Evolutionary conservation across 2,329 filamentous ascomycete genomes (phyloP).

Genomic region (Aureobasidium vineae): DNA sequence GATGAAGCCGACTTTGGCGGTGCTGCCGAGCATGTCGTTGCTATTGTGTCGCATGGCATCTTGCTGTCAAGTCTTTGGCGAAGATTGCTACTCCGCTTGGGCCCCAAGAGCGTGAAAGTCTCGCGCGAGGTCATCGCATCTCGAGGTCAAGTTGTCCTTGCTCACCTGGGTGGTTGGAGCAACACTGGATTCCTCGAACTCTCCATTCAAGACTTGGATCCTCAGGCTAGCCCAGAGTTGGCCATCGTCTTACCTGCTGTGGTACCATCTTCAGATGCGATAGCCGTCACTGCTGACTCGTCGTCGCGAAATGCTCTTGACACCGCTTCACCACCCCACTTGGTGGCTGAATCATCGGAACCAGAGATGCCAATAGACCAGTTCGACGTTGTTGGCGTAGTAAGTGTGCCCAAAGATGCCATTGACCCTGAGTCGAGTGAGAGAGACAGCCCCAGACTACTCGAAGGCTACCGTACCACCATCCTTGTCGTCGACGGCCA

Average conservation of each 20-base stretch:
- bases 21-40: constrained; percentile 49
- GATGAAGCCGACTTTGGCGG: constrained; percentile 30
- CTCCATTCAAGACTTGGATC: not conserved
- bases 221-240: not conserved
- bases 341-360: not conserved
- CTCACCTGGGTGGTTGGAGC: constrained; percentile 60
- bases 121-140: constrained; percentile 44
- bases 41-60: constrained; percentile 79
- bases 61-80: constrained; percentile 69
- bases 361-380: constrained; percentile 1
- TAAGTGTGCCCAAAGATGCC: constrained; percentile 10
- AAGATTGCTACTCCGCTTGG: constrained; percentile 58
- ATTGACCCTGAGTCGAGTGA: not conserved
- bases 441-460: not conserved
- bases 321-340: not conserved
- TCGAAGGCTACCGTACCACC: constrained; percentile 47
- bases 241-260: not conserved
- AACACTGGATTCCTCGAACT: constrained; percentile 64
- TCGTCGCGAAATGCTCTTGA: not conserved
- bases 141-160: constrained; percentile 44
- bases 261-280: not conserved
- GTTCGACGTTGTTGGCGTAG: not conserved
- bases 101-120: constrained; percentile 47
- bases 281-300: not conserved
- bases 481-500: constrained; percentile 66